A percentile compares a stretch with the other conserved stretches of the same genome.
These are phyloP conservation scores for Trametes punicea DNA, from an alignment of 768 basidiomycete species.

Conservation along the genomic window DNA sequence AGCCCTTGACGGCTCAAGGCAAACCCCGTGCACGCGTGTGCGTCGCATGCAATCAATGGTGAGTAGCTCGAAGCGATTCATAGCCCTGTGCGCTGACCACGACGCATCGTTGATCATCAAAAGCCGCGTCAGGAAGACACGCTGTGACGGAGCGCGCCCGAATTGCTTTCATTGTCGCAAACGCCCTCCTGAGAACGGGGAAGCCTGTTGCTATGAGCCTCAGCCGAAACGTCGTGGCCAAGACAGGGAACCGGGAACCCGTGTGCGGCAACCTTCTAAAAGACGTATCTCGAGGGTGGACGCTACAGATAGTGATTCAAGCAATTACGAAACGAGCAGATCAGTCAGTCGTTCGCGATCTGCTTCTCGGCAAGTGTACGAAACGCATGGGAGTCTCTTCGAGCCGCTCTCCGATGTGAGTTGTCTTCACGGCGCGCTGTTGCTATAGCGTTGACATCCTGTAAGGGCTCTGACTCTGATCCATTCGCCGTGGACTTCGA, in stretches of 20 bases:
- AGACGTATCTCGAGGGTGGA: not conserved
- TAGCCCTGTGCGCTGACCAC: too few species aligned
- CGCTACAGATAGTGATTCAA: not conserved
- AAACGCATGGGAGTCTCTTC: not conserved
- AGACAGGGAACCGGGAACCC: not conserved
- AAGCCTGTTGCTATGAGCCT: conserved; percentile 1
- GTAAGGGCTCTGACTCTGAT: not conserved
- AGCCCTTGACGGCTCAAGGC: conserved; percentile 77
- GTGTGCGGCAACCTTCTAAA: not conserved
- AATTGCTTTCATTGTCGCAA: conserved; percentile 5
- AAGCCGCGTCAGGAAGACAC: not conserved
- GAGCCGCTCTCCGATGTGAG: not conserved
- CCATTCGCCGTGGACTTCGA: not conserved
- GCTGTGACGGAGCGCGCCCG: conserved; percentile 2
- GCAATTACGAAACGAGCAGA: not conserved
- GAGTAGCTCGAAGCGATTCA: conserved; percentile 20
- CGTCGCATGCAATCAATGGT: conserved; percentile 82
- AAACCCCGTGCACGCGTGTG: conserved; percentile 70
- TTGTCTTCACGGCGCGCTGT: too few species aligned
- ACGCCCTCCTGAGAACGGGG: not conserved
- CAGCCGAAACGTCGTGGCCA: not conserved
- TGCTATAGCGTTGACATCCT: too few species aligned
- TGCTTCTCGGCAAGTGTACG: not conserved
- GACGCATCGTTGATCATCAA: too few species aligned
- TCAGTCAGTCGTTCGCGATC: not conserved